Evolutionary conservation across 176 grass and related monocot species (phyloP).

Genomic region (Rhynchospora tenuis): DNA sequence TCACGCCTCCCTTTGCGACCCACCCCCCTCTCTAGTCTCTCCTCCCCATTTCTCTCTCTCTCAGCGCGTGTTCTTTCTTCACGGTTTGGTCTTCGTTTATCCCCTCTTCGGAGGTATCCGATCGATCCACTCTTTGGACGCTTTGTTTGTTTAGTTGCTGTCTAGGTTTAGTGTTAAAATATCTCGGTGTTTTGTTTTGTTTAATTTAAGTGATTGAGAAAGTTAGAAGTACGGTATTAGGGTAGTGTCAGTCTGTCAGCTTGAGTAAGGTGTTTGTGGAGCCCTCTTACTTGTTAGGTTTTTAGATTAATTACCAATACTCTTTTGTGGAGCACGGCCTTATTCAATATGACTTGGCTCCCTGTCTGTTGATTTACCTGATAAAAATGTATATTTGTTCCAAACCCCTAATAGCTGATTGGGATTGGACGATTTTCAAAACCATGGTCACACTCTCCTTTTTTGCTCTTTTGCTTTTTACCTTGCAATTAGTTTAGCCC

Average conservation of each 20-base stretch:
- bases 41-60: neutral
- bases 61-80: neutral
- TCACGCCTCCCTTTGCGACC: constrained; percentile 2
- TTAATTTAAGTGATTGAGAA: neutral
- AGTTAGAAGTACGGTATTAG: neutral
- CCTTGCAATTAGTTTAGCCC: too few species aligned
- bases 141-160: neutral
- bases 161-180: neutral
- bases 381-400: neutral
- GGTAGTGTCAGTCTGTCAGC: neutral
- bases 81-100: neutral
- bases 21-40: neutral
- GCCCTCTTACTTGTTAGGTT: neutral
- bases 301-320: neutral
- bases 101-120: constrained; percentile 9
- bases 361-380: too few species aligned
- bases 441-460: too few species aligned
- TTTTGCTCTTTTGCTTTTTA: too few species aligned
- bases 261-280: neutral
- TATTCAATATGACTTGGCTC: too few species aligned
- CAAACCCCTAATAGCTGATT: too few species aligned
- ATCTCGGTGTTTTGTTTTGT: neutral
- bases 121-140: neutral
- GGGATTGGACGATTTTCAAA: too few species aligned
- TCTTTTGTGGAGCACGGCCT: neutral